Percentiles rank a stretch among this genome's conserved stretches.
Evolutionary conservation across 352 stramenopile species (phyloP).

Genomic region (Phytophthora capsici): DNA sequence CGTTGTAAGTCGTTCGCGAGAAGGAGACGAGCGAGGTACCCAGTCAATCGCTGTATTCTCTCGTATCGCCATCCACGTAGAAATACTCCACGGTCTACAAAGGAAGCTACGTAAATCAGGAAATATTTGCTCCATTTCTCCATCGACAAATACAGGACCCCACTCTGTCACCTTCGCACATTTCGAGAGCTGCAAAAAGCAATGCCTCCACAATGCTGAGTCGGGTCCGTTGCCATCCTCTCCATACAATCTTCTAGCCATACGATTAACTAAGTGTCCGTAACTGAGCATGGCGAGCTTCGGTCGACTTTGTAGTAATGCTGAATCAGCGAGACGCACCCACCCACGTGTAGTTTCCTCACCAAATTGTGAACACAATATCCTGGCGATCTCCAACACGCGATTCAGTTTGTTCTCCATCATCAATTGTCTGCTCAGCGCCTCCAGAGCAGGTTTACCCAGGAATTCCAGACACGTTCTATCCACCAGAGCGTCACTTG

Average conservation of each 20-base stretch:
- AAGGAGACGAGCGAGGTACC: conserved; percentile 13
- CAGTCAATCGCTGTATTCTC: conserved; percentile 1
- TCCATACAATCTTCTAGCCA: conserved; percentile 1
- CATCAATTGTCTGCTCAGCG: conserved; percentile 37
- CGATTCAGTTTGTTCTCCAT: conserved; percentile 29
- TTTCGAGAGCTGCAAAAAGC: conserved; percentile 20
- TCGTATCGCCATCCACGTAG: conserved; percentile 19
- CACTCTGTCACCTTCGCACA: conserved; percentile 43
- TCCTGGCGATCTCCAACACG: conserved; percentile 36
- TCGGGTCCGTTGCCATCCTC: background rate
- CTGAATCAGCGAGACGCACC: conserved; percentile 42
- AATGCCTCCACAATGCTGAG: conserved; percentile 24
- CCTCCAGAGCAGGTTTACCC: conserved; percentile 38
- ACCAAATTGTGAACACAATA: conserved; percentile 25
- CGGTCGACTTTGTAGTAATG: conserved; percentile 17
- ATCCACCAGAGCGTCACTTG: conserved; percentile 34
- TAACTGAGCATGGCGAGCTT: conserved; percentile 56
- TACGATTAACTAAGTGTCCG: conserved; percentile 17
- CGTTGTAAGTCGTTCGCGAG: conserved; percentile 13
- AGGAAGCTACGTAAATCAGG: conserved; percentile 20
- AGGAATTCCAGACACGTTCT: conserved; percentile 21
- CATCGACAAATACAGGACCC: conserved; percentile 35
- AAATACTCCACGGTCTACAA: conserved; percentile 33
- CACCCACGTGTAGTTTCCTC: conserved; percentile 33
- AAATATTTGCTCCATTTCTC: conserved; percentile 41